Evolutionary conservation across 164 flowering plant species (phyloP).

Genomic region (Paratinospora sagittata): DNA sequence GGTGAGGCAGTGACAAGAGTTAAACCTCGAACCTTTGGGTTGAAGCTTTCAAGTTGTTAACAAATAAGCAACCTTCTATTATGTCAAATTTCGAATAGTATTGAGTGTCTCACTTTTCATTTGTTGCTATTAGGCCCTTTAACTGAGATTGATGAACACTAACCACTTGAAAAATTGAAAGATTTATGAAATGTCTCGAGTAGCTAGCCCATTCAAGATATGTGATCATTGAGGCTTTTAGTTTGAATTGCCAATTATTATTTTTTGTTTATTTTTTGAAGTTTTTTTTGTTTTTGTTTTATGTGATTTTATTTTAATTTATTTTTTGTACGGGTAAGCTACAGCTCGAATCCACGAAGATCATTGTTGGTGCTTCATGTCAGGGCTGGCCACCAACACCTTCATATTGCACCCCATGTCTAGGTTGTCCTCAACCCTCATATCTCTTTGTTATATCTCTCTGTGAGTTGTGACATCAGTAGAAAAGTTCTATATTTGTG

Average conservation of each 20-base stretch:
- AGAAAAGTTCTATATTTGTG: background rate
- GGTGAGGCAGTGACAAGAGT: too few relatives aligned
- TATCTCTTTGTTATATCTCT: too few relatives aligned
- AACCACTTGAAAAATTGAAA: background rate
- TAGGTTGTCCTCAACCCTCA: too few relatives aligned
- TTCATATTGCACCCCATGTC: too few relatives aligned
- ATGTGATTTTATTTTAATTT: too few relatives aligned
- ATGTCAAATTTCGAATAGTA: background rate
- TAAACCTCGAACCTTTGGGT: background rate
- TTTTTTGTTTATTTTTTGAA: background rate
- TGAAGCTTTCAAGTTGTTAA: slow-evolving; percentile 1
- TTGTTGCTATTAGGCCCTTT: background rate
- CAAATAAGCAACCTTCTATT: background rate
- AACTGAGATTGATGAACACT: background rate
- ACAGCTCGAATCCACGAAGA: background rate
- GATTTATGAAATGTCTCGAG: background rate
- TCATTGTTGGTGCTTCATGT: background rate
- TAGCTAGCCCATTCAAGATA: background rate
- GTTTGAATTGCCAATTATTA: background rate
- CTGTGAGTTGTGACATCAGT: background rate
- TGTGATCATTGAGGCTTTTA: background rate
- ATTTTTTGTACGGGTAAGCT: background rate
- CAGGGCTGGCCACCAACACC: background rate
- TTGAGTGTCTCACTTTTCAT: background rate
- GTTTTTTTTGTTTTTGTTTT: too few relatives aligned